Evolutionary conservation across 2,329 filamentous ascomycete genomes (phyloP).

Genomic region (Atkinsonella texensis): DNA sequence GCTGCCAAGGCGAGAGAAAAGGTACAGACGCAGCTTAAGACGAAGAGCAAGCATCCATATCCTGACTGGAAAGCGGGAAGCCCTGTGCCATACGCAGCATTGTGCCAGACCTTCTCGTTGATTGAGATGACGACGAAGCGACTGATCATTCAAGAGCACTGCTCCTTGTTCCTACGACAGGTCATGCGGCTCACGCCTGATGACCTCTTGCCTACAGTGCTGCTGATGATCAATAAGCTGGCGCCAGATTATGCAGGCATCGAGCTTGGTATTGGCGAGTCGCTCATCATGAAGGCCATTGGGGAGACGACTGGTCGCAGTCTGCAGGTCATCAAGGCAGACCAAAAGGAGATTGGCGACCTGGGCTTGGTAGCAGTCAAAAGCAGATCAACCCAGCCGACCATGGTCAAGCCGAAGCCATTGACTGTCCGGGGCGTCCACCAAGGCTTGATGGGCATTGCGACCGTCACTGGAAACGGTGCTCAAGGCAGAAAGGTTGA

Average conservation of each 20-base stretch:
- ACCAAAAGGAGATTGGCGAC: slow-evolving; percentile 94
- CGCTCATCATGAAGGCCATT: slow-evolving; percentile 96
- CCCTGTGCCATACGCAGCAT: slow-evolving; percentile 84
- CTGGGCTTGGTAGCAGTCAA: slow-evolving; percentile 90
- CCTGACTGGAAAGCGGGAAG: slow-evolving; percentile 87
- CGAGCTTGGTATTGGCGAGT: slow-evolving; percentile 96
- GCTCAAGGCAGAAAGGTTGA: slow-evolving; percentile 86
- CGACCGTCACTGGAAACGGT: slow-evolving; percentile 74
- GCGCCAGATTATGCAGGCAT: slow-evolving; percentile 94
- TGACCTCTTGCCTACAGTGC: slow-evolving; percentile 76
- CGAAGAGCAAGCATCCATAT: slow-evolving; percentile 65
- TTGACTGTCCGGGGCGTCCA: slow-evolving; percentile 80
- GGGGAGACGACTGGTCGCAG: slow-evolving; percentile 87
- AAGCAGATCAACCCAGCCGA: slow-evolving; percentile 86
- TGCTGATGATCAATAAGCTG: slow-evolving; percentile 96
- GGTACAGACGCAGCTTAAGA: slow-evolving; percentile 63
- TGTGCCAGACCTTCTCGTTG: slow-evolving; percentile 89
- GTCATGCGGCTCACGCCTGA: slow-evolving; percentile 83
- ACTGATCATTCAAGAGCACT: slow-evolving; percentile 77
- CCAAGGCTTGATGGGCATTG: slow-evolving; percentile 77
- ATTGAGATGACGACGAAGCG: slow-evolving; percentile 92
- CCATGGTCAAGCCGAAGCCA: slow-evolving; percentile 95
- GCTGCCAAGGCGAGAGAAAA: slow-evolving; percentile 68
- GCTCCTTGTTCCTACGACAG: slow-evolving; percentile 81
- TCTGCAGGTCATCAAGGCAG: slow-evolving; percentile 79